phyloP scores from a whole-genome alignment of 495 filamentous ascomycete genomes.

The Astrothelium macrocarpum region DNA sequence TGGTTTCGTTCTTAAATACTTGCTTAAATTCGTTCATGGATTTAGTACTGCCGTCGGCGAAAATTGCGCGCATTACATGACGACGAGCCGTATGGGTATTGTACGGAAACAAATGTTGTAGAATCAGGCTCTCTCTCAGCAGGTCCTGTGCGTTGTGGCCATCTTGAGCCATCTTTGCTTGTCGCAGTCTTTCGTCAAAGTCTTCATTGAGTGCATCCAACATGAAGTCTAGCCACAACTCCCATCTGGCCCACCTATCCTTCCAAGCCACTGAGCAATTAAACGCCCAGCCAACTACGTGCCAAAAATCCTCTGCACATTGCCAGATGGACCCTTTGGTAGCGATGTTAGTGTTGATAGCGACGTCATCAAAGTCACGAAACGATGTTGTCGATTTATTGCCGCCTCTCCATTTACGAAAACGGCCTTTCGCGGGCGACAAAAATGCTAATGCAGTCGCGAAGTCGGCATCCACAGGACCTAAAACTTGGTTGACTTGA shows the following conservation, averaged over 20 bases:
- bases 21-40: constrained; percentile 47
- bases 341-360: constrained; percentile 46
- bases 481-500: constrained; percentile 43
- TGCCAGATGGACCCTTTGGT: constrained; percentile 59
- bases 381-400: constrained; percentile 17
- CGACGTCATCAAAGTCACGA: constrained; percentile 35
- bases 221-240: constrained; percentile 70
- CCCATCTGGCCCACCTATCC: constrained; percentile 74
- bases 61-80: constrained; percentile 52
- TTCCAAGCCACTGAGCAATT: constrained; percentile 70
- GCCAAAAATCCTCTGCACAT: constrained; percentile 77
- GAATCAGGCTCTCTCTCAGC: constrained; percentile 41
- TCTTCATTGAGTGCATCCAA: constrained; percentile 68
- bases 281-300: constrained; percentile 83
- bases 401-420: constrained; percentile 27
- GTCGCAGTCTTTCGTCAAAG: constrained; percentile 47
- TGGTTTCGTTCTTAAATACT: constrained; percentile 53
- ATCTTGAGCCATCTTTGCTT: constrained; percentile 24
- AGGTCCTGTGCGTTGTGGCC: constrained; percentile 29
- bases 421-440: constrained; percentile 11
- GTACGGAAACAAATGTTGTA: constrained; percentile 40
- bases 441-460: constrained; percentile 46
- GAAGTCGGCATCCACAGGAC: constrained; percentile 42
- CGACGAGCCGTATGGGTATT: constrained; percentile 35
- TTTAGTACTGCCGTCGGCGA: constrained; percentile 48